Conservation (phyloP, 331 rosid species). For the Rhamnella rubrinervis region DNA sequence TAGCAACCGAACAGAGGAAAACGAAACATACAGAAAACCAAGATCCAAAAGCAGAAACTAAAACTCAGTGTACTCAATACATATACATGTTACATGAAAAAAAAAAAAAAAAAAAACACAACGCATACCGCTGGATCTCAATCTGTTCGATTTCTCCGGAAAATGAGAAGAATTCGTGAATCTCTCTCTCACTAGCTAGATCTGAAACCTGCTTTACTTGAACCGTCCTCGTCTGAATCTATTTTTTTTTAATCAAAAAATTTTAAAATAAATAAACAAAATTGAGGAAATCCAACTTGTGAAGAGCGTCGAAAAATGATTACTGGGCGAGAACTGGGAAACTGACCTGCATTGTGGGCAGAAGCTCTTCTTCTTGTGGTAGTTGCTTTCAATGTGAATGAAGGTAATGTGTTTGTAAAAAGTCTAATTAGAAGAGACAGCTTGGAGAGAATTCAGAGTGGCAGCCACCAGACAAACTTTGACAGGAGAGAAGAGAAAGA, state of each 20-base stretch:
- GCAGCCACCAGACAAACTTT: constrained; percentile 20
- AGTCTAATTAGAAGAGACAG: constrained; percentile 5
- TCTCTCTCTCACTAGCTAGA: constrained; percentile 93
- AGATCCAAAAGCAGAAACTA: constrained; percentile 4
- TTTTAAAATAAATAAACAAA: background rate
- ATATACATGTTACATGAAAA: background rate
- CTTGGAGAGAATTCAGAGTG: background rate
- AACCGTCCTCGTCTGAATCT: constrained; percentile 67
- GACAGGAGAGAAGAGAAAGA: background rate
- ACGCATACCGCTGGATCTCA: constrained; percentile 64
- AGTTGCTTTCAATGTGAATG: background rate
- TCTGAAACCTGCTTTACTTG: constrained; percentile 83
- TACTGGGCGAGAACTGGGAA: background rate
- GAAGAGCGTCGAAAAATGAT: background rate
- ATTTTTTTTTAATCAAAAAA: background rate
- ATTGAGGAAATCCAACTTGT: background rate
- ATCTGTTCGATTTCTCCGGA: constrained; percentile 85
- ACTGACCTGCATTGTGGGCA: constrained; percentile 40
- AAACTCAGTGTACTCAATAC: background rate
- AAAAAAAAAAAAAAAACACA: background rate
- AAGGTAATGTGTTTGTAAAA: background rate
- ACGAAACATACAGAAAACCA: constrained; percentile 5
- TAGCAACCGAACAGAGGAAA: constrained; percentile 17
- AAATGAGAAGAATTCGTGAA: constrained; percentile 89
- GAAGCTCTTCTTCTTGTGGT: background rate